Percentiles rank a stretch among this genome's conserved stretches.
These are phyloP conservation scores for Phytophthora citrophthora DNA, from an alignment of 352 stramenopile species.

Conservation along the genomic window DNA sequence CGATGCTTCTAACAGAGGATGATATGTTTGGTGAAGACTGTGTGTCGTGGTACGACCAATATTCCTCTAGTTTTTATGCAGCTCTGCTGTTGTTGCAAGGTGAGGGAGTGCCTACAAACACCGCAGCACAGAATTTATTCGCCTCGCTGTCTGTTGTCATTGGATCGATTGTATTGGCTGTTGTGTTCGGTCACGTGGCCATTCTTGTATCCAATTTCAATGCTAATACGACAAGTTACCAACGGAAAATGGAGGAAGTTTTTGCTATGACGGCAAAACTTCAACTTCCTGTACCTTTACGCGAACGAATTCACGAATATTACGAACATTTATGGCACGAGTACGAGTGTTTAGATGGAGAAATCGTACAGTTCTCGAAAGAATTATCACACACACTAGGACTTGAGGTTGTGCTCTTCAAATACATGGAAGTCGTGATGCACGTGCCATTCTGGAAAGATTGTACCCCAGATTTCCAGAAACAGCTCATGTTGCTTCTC, in stretches of 20 bases:
- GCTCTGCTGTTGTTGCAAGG: constrained; percentile 60
- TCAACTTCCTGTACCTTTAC: constrained; percentile 49
- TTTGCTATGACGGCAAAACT: constrained; percentile 64
- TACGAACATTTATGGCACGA: constrained; percentile 73
- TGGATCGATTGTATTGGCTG: constrained; percentile 59
- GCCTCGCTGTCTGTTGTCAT: constrained; percentile 47
- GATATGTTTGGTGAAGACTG: neutral
- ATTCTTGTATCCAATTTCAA: constrained; percentile 72
- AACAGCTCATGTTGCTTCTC: constrained; percentile 62
- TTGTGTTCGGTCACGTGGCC: constrained; percentile 69
- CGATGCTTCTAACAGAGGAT: constrained; percentile 7
- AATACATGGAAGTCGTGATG: constrained; percentile 71
- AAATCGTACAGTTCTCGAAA: constrained; percentile 60
- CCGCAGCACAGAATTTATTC: constrained; percentile 46
- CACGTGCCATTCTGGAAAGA: constrained; percentile 65
- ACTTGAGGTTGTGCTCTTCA: constrained; percentile 65
- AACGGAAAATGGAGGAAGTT: constrained; percentile 71
- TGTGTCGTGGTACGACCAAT: constrained; percentile 17
- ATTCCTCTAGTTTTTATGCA: constrained; percentile 51
- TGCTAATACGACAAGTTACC: constrained; percentile 55
- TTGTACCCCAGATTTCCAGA: constrained; percentile 66
- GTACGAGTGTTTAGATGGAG: constrained; percentile 68
- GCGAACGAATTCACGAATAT: constrained; percentile 68
- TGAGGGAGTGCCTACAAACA: constrained; percentile 45
- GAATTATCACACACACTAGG: constrained; percentile 57